Evolutionary conservation across 2,329 filamentous ascomycete genomes (phyloP), one percentile per base, ranked within the genome.

Genomic region (Fusarium sp.): DNA sequence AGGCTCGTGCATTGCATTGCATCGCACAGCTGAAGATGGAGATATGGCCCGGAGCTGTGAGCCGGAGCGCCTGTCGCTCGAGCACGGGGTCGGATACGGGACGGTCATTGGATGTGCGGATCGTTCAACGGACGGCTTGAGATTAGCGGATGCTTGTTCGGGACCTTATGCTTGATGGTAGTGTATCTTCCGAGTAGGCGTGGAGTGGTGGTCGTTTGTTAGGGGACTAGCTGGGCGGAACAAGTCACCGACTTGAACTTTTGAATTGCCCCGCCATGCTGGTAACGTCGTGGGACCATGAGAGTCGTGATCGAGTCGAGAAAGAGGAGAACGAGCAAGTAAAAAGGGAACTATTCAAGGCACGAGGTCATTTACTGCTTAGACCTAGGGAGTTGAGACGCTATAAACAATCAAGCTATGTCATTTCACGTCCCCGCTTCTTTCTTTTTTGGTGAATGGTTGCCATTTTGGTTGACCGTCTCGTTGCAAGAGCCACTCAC

Each of bases 61-160:
- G 64, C 69, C 73, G 72, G 70, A 70, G 51, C 70, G 41, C 78
- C 79, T 81, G 78, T 81, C 79, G 75, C 75, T 79, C 66, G 73
- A 72, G 78, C 81, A 82, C 81, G 81, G 77, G 81, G 80, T 73
- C 51, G 41, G 53, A 78, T 74, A 63, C 66, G 73, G 51, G 41
- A 63, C 68, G 58, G 63, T 73, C 75, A 82, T 82, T 82, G 81
- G 81, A 63, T 60, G 70, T 50, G 50, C 55, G 55, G 60, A 69
- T 58, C 59, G 51, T 73, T 66, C 64, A 65, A 73, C 61, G 64
- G 74, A 73, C 66, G 57, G 70, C 68, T 71, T 55, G 63, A 78
- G 67, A 77, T 79, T 79, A 79, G 77, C 66, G 73, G 73, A 78
- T 72, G 77, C 72, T 75, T 75, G 68, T 77, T 74, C 63, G 56